Conservation (phyloP, 345 rosid genomes). For the Melaleuca alternifolia region DNA sequence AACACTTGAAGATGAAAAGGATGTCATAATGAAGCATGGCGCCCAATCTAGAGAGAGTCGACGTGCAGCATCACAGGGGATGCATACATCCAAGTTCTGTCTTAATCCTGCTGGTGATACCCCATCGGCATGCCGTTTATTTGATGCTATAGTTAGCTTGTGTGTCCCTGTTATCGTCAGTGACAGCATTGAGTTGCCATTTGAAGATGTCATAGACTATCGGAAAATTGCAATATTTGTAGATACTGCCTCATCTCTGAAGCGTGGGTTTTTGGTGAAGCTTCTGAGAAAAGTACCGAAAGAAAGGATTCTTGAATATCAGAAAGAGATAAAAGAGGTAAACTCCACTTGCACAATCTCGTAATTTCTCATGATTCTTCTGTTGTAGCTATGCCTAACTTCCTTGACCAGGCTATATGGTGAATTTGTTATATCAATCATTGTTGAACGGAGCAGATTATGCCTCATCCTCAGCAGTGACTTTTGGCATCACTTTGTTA, state of each 20-base stretch:
- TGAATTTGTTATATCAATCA: background rate
- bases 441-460: background rate
- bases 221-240: conserved; percentile 76
- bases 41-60: conserved; percentile 93
- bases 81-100: conserved; percentile 97
- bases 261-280: conserved; percentile 57
- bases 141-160: conserved; percentile 95
- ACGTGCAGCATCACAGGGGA: conserved; percentile 79
- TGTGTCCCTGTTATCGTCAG: conserved; percentile 90
- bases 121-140: conserved; percentile 95
- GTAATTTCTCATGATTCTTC: background rate
- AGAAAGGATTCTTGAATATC: conserved; percentile 61
- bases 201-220: conserved; percentile 88
- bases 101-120: conserved; percentile 98
- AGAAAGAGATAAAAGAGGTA: conserved; percentile 65
- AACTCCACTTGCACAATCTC: background rate
- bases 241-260: conserved; percentile 45
- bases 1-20: conserved; percentile 70
- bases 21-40: conserved; percentile 82
- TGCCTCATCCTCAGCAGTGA: background rate
- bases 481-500: background rate
- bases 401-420: background rate
- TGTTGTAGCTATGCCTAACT: background rate
- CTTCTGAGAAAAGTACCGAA: conserved; percentile 45
- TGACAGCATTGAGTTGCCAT: conserved; percentile 86